These are phyloP conservation scores for Xerocomellus amylosporus DNA, from an alignment of 768 basidiomycete species.

Conservation along the genomic window DNA sequence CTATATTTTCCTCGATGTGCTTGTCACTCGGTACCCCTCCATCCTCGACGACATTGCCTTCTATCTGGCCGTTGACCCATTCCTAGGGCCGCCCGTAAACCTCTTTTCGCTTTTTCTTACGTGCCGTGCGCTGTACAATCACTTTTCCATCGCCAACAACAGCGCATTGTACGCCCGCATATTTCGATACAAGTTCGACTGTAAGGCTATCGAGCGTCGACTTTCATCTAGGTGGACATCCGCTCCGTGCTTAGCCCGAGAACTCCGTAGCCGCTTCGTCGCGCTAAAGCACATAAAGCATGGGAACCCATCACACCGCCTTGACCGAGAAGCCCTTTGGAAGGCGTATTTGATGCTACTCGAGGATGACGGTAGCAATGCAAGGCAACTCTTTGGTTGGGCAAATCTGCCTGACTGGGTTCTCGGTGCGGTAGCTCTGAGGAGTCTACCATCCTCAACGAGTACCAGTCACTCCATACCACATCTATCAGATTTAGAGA, in stretches of 20 bases:
- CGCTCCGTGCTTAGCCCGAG: slow-evolving; percentile 37
- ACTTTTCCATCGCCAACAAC: slow-evolving; percentile 37
- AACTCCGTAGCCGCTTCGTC: slow-evolving; percentile 43
- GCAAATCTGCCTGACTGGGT: slow-evolving; percentile 35
- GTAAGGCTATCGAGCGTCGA: slow-evolving; percentile 38
- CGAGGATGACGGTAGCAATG: slow-evolving; percentile 51
- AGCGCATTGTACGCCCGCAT: slow-evolving; percentile 41
- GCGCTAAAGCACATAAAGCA: slow-evolving; percentile 43
- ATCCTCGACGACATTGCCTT: slow-evolving; percentile 43
- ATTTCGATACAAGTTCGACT: slow-evolving; percentile 47
- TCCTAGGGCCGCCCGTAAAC: slow-evolving; percentile 44
- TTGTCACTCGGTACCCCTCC: slow-evolving; percentile 14
- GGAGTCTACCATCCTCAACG: slow-evolving; percentile 5
- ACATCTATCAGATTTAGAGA: slow-evolving; percentile 32
- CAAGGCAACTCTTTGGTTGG: slow-evolving; percentile 42
- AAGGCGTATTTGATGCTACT: slow-evolving; percentile 51
- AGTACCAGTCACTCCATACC: slow-evolving; percentile 7
- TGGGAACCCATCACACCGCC: slow-evolving; percentile 9
- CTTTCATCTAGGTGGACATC: slow-evolving; percentile 38
- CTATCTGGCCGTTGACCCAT: slow-evolving; percentile 35
- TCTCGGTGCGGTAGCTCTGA: slow-evolving; percentile 12
- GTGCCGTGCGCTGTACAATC: slow-evolving; percentile 36
- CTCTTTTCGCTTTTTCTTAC: slow-evolving; percentile 40
- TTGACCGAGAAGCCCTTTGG: slow-evolving; percentile 48
- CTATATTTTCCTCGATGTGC: slow-evolving; percentile 17